Base-by-base conservation (phyloP, 2,329 filamentous ascomycete species). In the Penicillium sp. region DNA sequence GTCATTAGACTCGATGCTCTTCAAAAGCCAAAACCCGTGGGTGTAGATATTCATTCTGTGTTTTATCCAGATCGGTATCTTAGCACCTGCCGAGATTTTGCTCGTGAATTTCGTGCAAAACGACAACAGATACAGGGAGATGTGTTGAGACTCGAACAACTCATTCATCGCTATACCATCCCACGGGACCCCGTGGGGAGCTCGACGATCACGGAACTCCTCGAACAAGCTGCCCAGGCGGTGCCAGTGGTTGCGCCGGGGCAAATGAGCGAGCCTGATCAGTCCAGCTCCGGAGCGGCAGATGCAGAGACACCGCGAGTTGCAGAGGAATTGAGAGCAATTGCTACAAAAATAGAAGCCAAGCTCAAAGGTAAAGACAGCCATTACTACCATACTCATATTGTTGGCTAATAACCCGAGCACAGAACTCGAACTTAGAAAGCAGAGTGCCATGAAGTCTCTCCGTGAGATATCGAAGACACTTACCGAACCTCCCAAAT, bases 61-160 rank as follows among this genome's bases (percentile, higher is more conserved):
- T 79, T 85, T 64, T 85, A 84, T 60, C 77, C 82, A 5, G 85
- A 87, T 69, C 79, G 84, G 44, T 88, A 87, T 66, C 72, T 86
- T 44, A 75, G 81, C 47, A 73, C 77, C 58, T 82, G 81, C 56
- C 74, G 77, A 53, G 74, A 75, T 2, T 65, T 76, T 10, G 77
- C 81, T 16, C 75, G 75, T 42, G 73, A 76, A 9, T 77, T 85
- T 55, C 78, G 81, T 32, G 56, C 61, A 8, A 69, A 68, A 31
- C 70, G 73, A 59, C 65, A 76, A 8, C 65, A 72, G 43, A 62
- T 72, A 8, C 63, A 67, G 32, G 61, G 69, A 37, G 67, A 75
- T 34, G 63, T 78, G 5, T 60, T 64, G 24, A 66, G 61, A 37
- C 47, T 78, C 14, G 69, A 74, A 20, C 53, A 48, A 11, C 56